Base-by-base conservation (phyloP, 306 rosid species). In the Rosa chinensis region DNA sequence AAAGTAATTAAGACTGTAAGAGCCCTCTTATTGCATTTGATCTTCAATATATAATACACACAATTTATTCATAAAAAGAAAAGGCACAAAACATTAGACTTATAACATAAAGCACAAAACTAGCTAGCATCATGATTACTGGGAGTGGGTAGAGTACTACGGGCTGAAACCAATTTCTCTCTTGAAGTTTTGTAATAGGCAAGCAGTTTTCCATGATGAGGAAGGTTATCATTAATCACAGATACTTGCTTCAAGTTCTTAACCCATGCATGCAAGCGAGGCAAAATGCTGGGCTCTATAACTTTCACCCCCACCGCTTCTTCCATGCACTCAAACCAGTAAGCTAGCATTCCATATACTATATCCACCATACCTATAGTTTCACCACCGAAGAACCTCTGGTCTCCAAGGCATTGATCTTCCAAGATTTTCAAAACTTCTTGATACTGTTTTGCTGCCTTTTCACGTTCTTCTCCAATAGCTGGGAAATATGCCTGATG, bases 371-470 rank as follows among this genome's bases (percentile, higher is more conserved):
- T 23, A 45, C 77, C 74, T 3, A 81, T 78, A 17, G 83, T 78
- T 52, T 75, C 35, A 1, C 88, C 85, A 4, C 69, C 79, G 61
- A 85, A 85, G 47, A 70, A 85, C 9, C 71, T 85, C 1, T 71
- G 75, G 72, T 85, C 80, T 32, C 83, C 78, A 3, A 85, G 83
- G 64, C 25, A 64, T 78, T 85, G 70, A 64, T 53, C 73, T 75
- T 81, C 85, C 81, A 75, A 63, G 73, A 78, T 75, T 43, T 81
- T 81, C 14, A 81, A 28, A 52, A 39, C 44, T 70, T 81, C 63
- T 56, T 50, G 16, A 13, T 52, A 68, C 56, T 84, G 78, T 61
- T 45, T 68, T 11, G 28, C 47, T 17, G 50, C 80, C 44, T 78
- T 78, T 21, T 78, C 84, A 56, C 63, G 50, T 37, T 73, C 72